Evolutionary conservation across 208 protist species (phyloP), one percentile per base, ranked within the genome.

Genomic region (Leishmania aethiopica): DNA sequence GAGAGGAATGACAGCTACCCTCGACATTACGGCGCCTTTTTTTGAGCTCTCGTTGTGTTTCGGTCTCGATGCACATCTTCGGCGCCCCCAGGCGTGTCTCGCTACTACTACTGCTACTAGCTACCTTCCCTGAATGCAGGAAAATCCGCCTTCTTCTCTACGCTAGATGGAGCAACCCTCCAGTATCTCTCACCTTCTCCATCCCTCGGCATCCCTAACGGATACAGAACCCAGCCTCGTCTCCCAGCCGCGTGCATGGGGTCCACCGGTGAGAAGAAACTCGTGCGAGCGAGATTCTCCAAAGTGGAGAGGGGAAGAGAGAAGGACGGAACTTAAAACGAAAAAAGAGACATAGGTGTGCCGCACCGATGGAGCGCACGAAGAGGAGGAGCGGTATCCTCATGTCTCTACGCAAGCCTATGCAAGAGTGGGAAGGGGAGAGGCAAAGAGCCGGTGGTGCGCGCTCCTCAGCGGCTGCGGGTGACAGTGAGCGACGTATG

Each of bases 71-170:
- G 51, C 19, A 40, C 51, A 60, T 77, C 7, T 28, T 77, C 51
- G 15, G 73, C 51, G 13, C 51, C 53, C 62, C 53, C 40, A 15
- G 32, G 53, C 73, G 19, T 57, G 71, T 47, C 28, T 64, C 73
- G 53, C 73, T 64, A 59, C 73, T 64, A 45, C 73, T 75, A 73
- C 47, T 57, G 60, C 53, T 22, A 17, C 51, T n/a, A 62, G 35
- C 32, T 40, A 45, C 32, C 8, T 35, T 62, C 73, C 73, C 32
- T 62, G 73, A 15, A 40, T 10, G 47, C 25, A 13, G 71, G 35
- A 25, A 77, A 62, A 53, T 17, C 22, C 25, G 28, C 2, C 45
- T 4, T 74, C 45, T 49, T 22, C 45, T 74, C 37, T 74, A 35
- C 28, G 28, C 42, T 35, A 32, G 22, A 32, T 53, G 73, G 22